Percentiles rank a stretch among this genome's conserved stretches.
phyloP scores from a whole-genome alignment of 257 asterid genomes.

The Solanum rostratum region DNA sequence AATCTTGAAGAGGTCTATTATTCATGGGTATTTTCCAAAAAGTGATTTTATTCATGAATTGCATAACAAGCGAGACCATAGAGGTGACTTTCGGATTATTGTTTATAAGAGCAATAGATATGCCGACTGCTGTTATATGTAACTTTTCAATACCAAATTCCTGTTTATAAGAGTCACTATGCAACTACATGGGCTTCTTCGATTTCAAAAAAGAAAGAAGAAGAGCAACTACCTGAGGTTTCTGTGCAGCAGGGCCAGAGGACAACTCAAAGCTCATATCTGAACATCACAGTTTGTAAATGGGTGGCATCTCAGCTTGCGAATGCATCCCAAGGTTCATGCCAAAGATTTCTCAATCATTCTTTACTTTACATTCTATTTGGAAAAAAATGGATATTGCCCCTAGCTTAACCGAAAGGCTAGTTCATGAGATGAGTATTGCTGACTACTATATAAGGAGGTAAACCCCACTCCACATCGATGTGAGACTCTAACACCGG shows the following conservation, averaged over 20 bases:
- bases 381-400: neutral
- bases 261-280: neutral
- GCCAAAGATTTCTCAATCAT: neutral
- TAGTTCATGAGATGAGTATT: neutral
- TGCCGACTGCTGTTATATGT: neutral
- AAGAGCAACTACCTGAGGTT: neutral
- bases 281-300: neutral
- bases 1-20: neutral
- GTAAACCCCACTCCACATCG: neutral
- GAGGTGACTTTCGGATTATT: neutral
- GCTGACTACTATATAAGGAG: neutral
- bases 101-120: neutral
- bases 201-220: neutral
- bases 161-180: neutral
- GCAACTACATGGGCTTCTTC: neutral
- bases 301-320: neutral
- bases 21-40: neutral
- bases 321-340: neutral
- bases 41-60: neutral
- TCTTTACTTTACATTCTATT: neutral
- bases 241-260: neutral
- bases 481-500: neutral
- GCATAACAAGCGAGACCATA: neutral
- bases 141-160: neutral
- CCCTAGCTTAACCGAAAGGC: neutral